A percentile compares a stretch with the other conserved stretches of the same genome.
These are phyloP conservation scores for Neofusicoccum parvum DNA, from an alignment of 2,329 filamentous ascomycete genomes.

Conservation along the genomic window DNA sequence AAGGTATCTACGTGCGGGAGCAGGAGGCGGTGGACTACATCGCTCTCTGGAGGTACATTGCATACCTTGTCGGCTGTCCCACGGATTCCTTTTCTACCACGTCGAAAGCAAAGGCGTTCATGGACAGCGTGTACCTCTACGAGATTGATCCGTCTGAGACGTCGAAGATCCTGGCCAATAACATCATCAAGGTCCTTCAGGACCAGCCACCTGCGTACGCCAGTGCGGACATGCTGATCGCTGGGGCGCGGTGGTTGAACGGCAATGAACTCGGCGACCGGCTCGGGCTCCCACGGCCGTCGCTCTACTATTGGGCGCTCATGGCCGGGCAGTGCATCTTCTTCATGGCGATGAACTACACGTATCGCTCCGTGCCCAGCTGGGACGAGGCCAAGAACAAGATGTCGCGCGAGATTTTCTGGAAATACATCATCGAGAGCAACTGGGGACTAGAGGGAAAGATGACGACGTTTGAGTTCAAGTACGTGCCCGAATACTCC, in stretches of 20 bases:
- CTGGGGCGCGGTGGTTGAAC: constrained; percentile 70
- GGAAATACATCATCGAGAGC: constrained; percentile 63
- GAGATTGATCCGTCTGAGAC: constrained; percentile 68
- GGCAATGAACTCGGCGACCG: constrained; percentile 63
- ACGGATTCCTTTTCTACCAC: constrained; percentile 61
- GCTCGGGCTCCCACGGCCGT: constrained; percentile 61
- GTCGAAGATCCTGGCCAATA: constrained; percentile 68
- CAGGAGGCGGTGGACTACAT: constrained; percentile 71
- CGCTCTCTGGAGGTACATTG: constrained; percentile 75
- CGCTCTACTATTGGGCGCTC: constrained; percentile 60
- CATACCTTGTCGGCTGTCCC: constrained; percentile 70
- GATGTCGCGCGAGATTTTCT: constrained; percentile 56
- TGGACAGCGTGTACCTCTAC: constrained; percentile 68
- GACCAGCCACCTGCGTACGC: constrained; percentile 66
- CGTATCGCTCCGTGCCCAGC: constrained; percentile 51
- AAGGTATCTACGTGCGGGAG: constrained; percentile 66
- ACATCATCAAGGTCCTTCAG: constrained; percentile 71
- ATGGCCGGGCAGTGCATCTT: constrained; percentile 68
- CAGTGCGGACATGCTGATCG: constrained; percentile 67
- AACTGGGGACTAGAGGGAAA: constrained; percentile 64
- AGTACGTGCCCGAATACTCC: constrained; percentile 64
- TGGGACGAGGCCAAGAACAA: constrained; percentile 57
- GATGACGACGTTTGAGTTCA: constrained; percentile 68
- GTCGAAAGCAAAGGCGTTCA: constrained; percentile 59
- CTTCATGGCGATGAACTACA: constrained; percentile 60